Evolutionary conservation across 1,284 basidiomycete species (phyloP).

Genomic region (Trichosporon sp.): DNA sequence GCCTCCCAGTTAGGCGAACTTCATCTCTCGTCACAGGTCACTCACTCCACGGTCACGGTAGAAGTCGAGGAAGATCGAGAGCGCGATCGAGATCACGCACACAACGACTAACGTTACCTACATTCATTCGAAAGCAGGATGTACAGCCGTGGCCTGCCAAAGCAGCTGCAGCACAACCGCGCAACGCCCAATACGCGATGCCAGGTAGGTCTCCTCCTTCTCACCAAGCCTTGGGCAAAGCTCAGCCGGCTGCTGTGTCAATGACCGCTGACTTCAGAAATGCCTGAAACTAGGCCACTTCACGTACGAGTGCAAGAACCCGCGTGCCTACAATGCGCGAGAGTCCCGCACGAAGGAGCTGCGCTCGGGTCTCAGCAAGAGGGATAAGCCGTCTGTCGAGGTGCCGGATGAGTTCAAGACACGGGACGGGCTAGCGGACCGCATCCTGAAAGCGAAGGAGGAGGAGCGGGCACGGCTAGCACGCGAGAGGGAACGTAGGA

Average conservation of each 20-base stretch:
- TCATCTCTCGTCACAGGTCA: not conserved
- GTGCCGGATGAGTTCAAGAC: constrained; percentile 48
- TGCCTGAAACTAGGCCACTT: constrained; percentile 45
- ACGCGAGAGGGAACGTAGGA: constrained; percentile 17
- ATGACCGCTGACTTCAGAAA: constrained; percentile 25
- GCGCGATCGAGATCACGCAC: not conserved
- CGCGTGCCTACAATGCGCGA: constrained; percentile 41
- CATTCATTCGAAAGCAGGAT: constrained; percentile 13
- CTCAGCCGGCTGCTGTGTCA: not conserved
- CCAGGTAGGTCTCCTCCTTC: constrained; percentile 29
- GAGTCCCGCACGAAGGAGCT: constrained; percentile 43
- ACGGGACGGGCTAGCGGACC: constrained; percentile 38
- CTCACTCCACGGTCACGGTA: not conserved
- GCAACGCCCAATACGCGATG: constrained; percentile 43
- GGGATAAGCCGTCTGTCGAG: constrained; percentile 39
- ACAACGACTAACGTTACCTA: not conserved
- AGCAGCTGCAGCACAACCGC: constrained; percentile 33
- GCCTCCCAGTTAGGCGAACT: not conserved
- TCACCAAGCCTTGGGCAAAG: too few species aligned
- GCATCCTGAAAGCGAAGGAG: constrained; percentile 44
- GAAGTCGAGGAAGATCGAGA: not conserved
- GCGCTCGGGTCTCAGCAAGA: constrained; percentile 9
- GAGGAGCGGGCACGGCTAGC: constrained; percentile 30
- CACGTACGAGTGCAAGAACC: constrained; percentile 47
- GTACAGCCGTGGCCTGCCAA: constrained; percentile 28